Conservation (phyloP, 2,329 filamentous ascomycete genomes). For the Chaetomiaceae sp. region DNA sequence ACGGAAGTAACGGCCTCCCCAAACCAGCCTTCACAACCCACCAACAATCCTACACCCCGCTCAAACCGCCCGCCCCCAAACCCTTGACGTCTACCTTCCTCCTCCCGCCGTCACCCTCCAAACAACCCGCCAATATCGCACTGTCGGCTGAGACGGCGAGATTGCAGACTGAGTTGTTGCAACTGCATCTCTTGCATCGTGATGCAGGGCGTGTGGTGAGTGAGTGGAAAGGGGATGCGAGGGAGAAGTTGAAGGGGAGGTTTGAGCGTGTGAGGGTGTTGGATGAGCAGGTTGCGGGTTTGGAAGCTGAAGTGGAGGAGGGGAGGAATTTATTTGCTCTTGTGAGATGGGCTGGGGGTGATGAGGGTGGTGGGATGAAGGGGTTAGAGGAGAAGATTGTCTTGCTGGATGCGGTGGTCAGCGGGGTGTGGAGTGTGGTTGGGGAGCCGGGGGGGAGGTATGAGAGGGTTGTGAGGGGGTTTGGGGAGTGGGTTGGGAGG, state of each 20-base stretch:
- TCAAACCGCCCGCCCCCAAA: constrained; percentile 57
- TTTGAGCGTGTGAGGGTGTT: constrained; percentile 40
- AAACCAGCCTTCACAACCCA: constrained; percentile 57
- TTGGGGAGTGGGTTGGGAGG: constrained; percentile 55
- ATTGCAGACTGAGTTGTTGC: constrained; percentile 61
- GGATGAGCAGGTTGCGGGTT: constrained; percentile 33
- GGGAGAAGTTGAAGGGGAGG: constrained; percentile 40
- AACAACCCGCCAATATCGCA: constrained; percentile 57
- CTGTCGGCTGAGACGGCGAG: constrained; percentile 53
- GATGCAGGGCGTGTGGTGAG: constrained; percentile 41
- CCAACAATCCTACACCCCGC: constrained; percentile 65
- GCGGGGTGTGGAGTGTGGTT: constrained; percentile 54
- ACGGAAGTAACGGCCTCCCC: neutral
- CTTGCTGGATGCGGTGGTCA: constrained; percentile 52
- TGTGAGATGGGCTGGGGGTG: constrained; percentile 41
- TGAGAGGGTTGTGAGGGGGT: constrained; percentile 48
- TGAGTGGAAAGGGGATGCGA: constrained; percentile 56
- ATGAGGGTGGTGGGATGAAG: neutral
- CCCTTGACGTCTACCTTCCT: constrained; percentile 55
- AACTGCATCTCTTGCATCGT: constrained; percentile 60
- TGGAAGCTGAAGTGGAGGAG: constrained; percentile 45
- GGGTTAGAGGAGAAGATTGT: constrained; percentile 54
- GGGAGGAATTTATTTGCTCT: constrained; percentile 45
- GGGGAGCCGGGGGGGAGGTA: constrained; percentile 50
- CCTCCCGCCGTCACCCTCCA: constrained; percentile 57